Evolutionary conservation across 768 basidiomycete species (phyloP).

Genomic region (Tricholoma sp.): DNA sequence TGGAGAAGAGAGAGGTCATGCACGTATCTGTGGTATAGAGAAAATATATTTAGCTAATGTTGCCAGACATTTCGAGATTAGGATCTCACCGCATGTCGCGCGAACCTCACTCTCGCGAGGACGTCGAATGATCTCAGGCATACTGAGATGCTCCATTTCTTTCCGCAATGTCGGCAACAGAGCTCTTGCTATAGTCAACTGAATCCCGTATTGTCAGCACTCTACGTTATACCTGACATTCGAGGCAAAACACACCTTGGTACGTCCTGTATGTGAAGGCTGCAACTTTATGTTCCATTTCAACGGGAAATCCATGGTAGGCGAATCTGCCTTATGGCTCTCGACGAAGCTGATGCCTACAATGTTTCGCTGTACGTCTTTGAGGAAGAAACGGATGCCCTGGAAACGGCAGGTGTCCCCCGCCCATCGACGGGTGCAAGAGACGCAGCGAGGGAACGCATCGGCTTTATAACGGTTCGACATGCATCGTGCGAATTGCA

Average conservation of each 20-base stretch:
- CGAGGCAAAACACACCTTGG: slow-evolving; percentile 44
- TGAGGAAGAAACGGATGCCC: slow-evolving; percentile 74
- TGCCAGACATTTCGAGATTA: slow-evolving; percentile 6
- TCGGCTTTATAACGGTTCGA: slow-evolving; percentile 71
- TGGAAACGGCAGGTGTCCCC: slow-evolving; percentile 87
- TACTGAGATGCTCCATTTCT: slow-evolving; percentile 59
- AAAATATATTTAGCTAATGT: background rate
- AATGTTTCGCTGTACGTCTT: slow-evolving; percentile 52
- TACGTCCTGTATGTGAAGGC: slow-evolving; percentile 43
- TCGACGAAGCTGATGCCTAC: slow-evolving; percentile 69
- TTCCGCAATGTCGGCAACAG: slow-evolving; percentile 60
- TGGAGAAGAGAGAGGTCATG: slow-evolving; percentile 88
- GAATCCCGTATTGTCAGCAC: slow-evolving; percentile 5
- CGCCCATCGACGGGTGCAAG: slow-evolving; percentile 83
- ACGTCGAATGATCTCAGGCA: slow-evolving; percentile 58
- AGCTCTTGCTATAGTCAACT: slow-evolving; percentile 66
- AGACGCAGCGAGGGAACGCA: slow-evolving; percentile 74
- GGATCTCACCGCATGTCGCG: slow-evolving; percentile 70
- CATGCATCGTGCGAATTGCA: slow-evolving; percentile 82
- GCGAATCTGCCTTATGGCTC: slow-evolving; percentile 50
- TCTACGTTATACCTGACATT: background rate
- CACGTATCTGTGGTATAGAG: slow-evolving; percentile 67
- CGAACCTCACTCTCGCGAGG: slow-evolving; percentile 79
- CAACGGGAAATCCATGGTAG: slow-evolving; percentile 59
- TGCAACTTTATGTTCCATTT: slow-evolving; percentile 63